Evolutionary conservation across 495 filamentous ascomycete genomes (phyloP).

Genomic region (Terfezia claveryi): DNA sequence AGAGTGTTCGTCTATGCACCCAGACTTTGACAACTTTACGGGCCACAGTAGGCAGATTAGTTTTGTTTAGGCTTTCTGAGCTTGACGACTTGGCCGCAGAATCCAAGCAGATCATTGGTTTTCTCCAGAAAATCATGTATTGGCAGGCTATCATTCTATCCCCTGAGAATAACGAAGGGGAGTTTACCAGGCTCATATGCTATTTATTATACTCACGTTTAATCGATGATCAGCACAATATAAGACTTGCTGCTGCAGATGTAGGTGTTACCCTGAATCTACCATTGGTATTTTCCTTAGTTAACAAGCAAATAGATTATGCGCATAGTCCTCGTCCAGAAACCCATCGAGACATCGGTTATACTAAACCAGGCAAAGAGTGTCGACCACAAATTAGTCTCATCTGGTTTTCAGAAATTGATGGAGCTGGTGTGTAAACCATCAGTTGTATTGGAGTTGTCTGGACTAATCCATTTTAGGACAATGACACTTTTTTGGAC

Average conservation of each 20-base stretch:
- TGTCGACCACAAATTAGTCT: slow-evolving; percentile 47
- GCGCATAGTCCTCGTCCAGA: slow-evolving; percentile 81
- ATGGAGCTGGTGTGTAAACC: slow-evolving; percentile 34
- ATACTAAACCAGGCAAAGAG: slow-evolving; percentile 47
- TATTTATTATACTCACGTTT: slow-evolving; percentile 76
- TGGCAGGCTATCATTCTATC: slow-evolving; percentile 86
- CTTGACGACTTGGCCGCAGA: slow-evolving; percentile 40
- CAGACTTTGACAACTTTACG: slow-evolving; percentile 54
- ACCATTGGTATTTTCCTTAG: neutral
- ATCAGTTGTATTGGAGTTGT: slow-evolving; percentile 1
- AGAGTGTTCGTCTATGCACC: slow-evolving; percentile 72
- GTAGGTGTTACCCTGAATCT: slow-evolving; percentile 19
- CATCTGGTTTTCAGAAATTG: slow-evolving; percentile 58
- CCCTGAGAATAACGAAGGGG: slow-evolving; percentile 47
- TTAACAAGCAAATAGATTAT: slow-evolving; percentile 24
- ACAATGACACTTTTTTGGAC: slow-evolving; percentile 60
- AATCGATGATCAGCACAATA: slow-evolving; percentile 35
- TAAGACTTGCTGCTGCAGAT: slow-evolving; percentile 59
- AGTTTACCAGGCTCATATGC: slow-evolving; percentile 61
- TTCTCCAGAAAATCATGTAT: slow-evolving; percentile 68
- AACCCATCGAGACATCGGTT: slow-evolving; percentile 55
- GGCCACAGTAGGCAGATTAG: slow-evolving; percentile 48
- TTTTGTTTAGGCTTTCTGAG: slow-evolving; percentile 64
- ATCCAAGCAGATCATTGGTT: slow-evolving; percentile 35
- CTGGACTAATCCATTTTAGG: slow-evolving; percentile 18